A percentile compares a stretch with the other conserved stretches of the same genome.
Conservation (phyloP, 345 rosid genomes). For the Eucalyptus victrix region DNA sequence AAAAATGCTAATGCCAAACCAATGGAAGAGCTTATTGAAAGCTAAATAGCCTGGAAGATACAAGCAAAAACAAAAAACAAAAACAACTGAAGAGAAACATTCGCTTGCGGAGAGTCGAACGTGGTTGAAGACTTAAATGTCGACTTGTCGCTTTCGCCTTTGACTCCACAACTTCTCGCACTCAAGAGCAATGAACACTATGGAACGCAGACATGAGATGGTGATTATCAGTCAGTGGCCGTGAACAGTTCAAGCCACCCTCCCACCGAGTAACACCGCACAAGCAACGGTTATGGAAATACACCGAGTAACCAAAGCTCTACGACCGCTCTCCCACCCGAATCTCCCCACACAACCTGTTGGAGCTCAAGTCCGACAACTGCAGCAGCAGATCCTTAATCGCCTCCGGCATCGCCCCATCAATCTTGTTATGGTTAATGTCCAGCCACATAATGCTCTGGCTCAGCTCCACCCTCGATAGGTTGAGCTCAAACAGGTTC, state of each 20-base stretch:
- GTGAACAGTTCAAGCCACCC: not conserved
- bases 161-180: not conserved
- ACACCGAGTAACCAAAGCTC: slow-evolving; percentile 22
- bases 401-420: no score
- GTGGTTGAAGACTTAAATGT: not conserved
- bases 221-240: not conserved
- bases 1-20: not conserved
- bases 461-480: not conserved
- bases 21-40: not conserved
- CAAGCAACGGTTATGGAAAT: slow-evolving; percentile 62
- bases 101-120: not conserved
- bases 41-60: no score
- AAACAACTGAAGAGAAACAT: not conserved
- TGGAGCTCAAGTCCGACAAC: not conserved
- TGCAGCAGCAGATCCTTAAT: no score
- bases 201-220: not conserved
- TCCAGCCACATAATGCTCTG: not conserved
- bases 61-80: not conserved
- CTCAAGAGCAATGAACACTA: not conserved
- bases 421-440: not conserved
- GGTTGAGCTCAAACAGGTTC: not conserved
- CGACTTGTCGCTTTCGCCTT: not conserved
- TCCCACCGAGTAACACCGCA: slow-evolving; percentile 51
- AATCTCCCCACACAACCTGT: not conserved
- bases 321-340: not conserved